A percentile compares a stretch with the other conserved stretches of the same genome.
phyloP scores from a whole-genome alignment of 768 basidiomycete genomes.

The Holtermannia corniformis region DNA sequence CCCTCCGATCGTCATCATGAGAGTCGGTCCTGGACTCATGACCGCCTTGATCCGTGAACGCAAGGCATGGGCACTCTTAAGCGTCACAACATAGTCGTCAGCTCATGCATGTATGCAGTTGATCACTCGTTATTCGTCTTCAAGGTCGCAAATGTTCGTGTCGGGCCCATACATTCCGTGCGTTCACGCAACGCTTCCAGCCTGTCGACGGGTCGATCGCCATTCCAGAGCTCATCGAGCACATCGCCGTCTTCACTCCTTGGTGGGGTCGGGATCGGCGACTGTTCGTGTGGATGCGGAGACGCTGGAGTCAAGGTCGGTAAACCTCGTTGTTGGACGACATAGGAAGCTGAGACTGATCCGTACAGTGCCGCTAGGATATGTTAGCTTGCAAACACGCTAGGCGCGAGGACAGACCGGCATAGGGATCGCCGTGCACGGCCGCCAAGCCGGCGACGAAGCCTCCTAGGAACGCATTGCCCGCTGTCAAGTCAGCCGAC shows the following conservation, averaged over 20 bases:
- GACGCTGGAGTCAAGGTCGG: slow-evolving; percentile 3
- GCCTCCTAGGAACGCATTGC: slow-evolving; percentile 33
- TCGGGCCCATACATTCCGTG: too few relatives aligned
- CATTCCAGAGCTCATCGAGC: background rate
- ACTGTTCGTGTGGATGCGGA: background rate
- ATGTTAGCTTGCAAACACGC: too few relatives aligned
- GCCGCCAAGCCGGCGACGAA: slow-evolving; percentile 23
- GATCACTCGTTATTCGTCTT: slow-evolving; percentile 14
- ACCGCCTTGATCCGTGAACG: too few relatives aligned
- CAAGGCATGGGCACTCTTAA: too few relatives aligned
- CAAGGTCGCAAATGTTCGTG: slow-evolving; percentile 14
- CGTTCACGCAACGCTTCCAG: background rate
- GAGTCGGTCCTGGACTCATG: too few relatives aligned
- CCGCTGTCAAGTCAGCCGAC: slow-evolving; percentile 13
- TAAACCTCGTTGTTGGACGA: slow-evolving; percentile 30
- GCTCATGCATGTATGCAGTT: too few relatives aligned
- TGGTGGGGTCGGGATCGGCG: background rate
- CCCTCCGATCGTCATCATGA: too few relatives aligned
- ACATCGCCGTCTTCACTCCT: background rate
- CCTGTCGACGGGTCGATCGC: background rate
- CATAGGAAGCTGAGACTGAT: slow-evolving; percentile 31
- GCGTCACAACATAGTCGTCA: too few relatives aligned
- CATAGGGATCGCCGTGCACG: slow-evolving; percentile 14
- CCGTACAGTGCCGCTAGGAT: slow-evolving; percentile 26
- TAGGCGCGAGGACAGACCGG: slow-evolving; percentile 20